Conservation (phyloP, 768 basidiomycete species). For the Mycena rosella region DNA sequence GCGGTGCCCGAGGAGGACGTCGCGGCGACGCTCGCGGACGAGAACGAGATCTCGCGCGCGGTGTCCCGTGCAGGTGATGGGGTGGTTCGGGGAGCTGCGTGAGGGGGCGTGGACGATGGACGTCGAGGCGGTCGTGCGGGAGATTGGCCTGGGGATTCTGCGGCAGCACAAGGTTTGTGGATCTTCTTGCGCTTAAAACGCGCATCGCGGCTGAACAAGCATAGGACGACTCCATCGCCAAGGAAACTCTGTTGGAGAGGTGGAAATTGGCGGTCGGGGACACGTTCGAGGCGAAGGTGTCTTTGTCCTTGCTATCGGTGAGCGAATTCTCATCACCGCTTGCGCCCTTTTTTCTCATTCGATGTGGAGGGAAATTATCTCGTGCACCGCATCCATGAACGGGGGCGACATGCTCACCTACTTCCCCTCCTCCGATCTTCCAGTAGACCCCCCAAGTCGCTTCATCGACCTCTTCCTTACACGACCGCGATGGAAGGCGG, state of each 20-base stretch:
- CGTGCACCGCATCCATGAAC: slow-evolving; percentile 53
- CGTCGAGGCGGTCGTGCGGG: slow-evolving; percentile 68
- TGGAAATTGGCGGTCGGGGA: slow-evolving; percentile 88
- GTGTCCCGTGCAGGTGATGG: slow-evolving; percentile 79
- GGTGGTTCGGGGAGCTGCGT: slow-evolving; percentile 81
- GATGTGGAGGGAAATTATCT: slow-evolving; percentile 82
- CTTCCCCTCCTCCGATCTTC: slow-evolving; percentile 82
- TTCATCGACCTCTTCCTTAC: slow-evolving; percentile 92
- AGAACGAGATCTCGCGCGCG: slow-evolving; percentile 75
- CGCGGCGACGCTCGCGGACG: slow-evolving; percentile 70
- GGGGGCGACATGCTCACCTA: slow-evolving; percentile 65
- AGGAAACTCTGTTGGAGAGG: slow-evolving; percentile 66
- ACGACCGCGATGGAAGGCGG: slow-evolving; percentile 78
- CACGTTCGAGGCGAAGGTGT: slow-evolving; percentile 73
- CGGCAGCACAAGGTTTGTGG: slow-evolving; percentile 65
- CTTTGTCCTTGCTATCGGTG: slow-evolving; percentile 79
- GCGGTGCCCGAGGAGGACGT: slow-evolving; percentile 72
- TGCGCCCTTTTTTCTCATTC: slow-evolving; percentile 2
- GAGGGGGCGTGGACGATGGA: slow-evolving; percentile 78
- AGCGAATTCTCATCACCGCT: slow-evolving; percentile 34
- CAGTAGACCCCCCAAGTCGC: slow-evolving; percentile 81
- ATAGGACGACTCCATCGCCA: slow-evolving; percentile 71
- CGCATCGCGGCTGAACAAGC: background rate
- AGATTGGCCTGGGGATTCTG: slow-evolving; percentile 84
- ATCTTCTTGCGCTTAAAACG: background rate